Base-by-base conservation (phyloP, 2,329 filamentous ascomycete species). In the Myriosclerotinia curreyana region DNA sequence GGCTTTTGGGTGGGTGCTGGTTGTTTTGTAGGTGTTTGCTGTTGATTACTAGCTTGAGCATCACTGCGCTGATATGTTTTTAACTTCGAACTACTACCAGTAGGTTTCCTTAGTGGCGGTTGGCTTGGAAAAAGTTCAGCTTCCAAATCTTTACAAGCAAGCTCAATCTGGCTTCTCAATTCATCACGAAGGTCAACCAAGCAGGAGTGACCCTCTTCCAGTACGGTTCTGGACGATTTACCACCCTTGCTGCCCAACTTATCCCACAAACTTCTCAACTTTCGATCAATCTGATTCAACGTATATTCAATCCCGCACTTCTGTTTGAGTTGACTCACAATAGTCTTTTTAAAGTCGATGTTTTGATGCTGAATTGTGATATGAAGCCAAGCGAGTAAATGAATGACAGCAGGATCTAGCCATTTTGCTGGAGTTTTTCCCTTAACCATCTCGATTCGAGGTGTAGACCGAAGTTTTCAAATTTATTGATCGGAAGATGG, bases 321-420 rank as follows among this genome's bases (percentile, higher is more conserved):
- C 28, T 54, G 22, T 2, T 54, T 54, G 15, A 62, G 49, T 14
- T 62, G 59, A 25, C 12, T 15, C 9, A 15, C 36, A 6, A 62
- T 20, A 36, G 59, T 62, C 28, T 62, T 22, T 11, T 62, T 22
- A 22, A 62, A 42, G 9, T 31, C 20, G 17, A 46, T 25, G 14
- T 52, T 14, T 3, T 14, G 7, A n/a, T 62, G 34, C n/a, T 36
- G 14, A n/a, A 36, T 34, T n/a, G 38, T 53, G 22, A 52, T 1
- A 36, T 62, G 31, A 34, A 44, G n/a, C 59, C 59, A 62, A 22
- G 50, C 36, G 20, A 62, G 49, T n/a, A 62, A 50, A 22, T 54
- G 6, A 6, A 62, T n/a, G 6, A 42, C 12, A 7, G 44, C 17
- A 31, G 12, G 12, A 6, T 54, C 31, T 6, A 28, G 20, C 44